phyloP scores from a whole-genome alignment of 1,284 basidiomycete species.

The Heterobasidion irregulare region DNA sequence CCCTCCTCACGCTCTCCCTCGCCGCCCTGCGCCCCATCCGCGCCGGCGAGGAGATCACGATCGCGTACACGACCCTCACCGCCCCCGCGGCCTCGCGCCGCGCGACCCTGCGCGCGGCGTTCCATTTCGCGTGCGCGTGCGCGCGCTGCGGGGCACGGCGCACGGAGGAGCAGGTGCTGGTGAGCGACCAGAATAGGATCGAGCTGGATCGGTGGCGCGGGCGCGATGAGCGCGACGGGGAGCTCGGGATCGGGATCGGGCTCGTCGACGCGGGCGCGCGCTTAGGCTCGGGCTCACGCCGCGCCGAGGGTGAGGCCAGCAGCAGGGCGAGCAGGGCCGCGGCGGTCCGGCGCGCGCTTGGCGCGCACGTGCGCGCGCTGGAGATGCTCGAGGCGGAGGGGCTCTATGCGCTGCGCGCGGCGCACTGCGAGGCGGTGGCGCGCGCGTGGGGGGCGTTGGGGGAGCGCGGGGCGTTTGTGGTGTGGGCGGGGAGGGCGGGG shows the following conservation, averaged over 20 bases:
- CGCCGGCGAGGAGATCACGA: conserved; percentile 33
- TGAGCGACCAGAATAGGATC: neutral
- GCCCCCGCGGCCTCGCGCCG: conserved; percentile 19
- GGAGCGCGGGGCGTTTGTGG: neutral
- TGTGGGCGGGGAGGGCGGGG: neutral
- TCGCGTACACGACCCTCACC: conserved; percentile 25
- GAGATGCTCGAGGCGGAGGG: conserved; percentile 16
- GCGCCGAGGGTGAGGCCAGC: too few species aligned
- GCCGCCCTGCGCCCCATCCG: conserved; percentile 28
- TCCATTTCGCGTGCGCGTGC: conserved; percentile 31
- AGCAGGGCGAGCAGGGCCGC: too few species aligned
- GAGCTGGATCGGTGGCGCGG: neutral
- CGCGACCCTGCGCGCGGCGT: conserved; percentile 17
- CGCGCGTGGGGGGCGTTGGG: neutral
- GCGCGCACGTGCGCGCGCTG: conserved; percentile 24
- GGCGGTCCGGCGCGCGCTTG: conserved; percentile 10
- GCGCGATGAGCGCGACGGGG: too few species aligned
- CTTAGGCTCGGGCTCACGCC: too few species aligned
- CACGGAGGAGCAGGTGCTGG: neutral
- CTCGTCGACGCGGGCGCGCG: too few species aligned
- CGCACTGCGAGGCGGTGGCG: neutral
- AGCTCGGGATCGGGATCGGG: neutral
- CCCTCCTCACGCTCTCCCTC: conserved; percentile 27
- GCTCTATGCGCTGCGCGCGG: conserved; percentile 1
- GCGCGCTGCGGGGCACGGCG: conserved; percentile 19